These are phyloP conservation scores for Panicum hallii DNA, from an alignment of 202 grass and related monocot species.

Conservation along the genomic window DNA sequence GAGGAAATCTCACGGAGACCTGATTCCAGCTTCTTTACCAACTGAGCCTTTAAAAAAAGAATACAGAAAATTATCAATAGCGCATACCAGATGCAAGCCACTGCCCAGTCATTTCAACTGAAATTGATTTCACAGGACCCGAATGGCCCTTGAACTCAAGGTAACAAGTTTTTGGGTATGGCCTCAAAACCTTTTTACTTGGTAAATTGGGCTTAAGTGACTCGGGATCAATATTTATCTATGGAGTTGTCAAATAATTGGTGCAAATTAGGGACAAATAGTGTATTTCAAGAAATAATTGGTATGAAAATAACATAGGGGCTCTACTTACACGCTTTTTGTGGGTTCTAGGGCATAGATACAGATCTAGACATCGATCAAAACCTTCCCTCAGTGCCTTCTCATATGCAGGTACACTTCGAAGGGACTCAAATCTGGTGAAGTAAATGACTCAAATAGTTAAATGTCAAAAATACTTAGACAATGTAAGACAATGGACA, in stretches of 20 bases:
- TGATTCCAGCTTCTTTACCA: constrained; percentile 88
- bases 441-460: constrained; percentile 20
- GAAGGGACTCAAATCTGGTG: constrained; percentile 79
- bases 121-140: constrained; percentile 80
- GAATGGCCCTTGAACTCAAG: constrained; percentile 89
- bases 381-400: constrained; percentile 91
- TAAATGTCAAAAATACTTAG: constrained; percentile 40
- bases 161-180: constrained; percentile 93
- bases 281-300: background rate
- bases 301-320: constrained; percentile 18
- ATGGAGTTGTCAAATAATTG: constrained; percentile 34
- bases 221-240: constrained; percentile 98
- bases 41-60: constrained; percentile 48
- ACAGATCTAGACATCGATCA: constrained; percentile 93
- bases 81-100: constrained; percentile 92
- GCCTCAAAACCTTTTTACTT: constrained; percentile 92
- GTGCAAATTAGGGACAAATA: constrained; percentile 19
- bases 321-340: constrained; percentile 81
- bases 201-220: constrained; percentile 93
- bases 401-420: constrained; percentile 94
- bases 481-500: constrained; percentile 33
- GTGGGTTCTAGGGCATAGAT: constrained; percentile 92
- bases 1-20: constrained; percentile 90
- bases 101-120: constrained; percentile 82
- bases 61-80: constrained; percentile 27